phyloP scores from a whole-genome alignment of 2,329 filamentous ascomycete genomes.

The Colletotrichum tropicicola region DNA sequence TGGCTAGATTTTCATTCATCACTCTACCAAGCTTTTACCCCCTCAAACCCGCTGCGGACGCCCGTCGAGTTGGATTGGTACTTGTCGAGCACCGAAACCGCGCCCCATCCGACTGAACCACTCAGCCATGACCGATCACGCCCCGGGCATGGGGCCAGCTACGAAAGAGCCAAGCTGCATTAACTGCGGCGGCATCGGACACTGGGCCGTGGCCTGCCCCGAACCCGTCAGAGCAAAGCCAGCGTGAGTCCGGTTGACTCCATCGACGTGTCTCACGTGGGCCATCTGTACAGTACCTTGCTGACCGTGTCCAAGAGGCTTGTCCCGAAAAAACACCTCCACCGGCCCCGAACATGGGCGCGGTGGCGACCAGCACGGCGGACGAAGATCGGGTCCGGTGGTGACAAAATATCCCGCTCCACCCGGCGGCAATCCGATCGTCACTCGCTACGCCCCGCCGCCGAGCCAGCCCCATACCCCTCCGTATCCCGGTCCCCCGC shows the following conservation, averaged over 20 bases:
- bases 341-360: constrained; percentile 7
- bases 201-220: constrained; percentile 29
- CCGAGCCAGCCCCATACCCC: constrained; percentile 23
- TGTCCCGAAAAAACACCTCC: constrained; percentile 19
- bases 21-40: too few relatives aligned
- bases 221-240: constrained; percentile 28
- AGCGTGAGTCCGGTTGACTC: constrained; percentile 18
- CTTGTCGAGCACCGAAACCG: neutral
- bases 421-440: constrained; percentile 20
- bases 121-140: constrained; percentile 19
- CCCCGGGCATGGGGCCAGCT: constrained; percentile 19
- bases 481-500: constrained; percentile 27
- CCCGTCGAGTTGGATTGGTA: neutral
- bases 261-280: neutral
- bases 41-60: neutral
- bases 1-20: too few relatives aligned
- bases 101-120: neutral
- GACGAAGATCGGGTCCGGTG: constrained; percentile 20
- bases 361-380: constrained; percentile 16
- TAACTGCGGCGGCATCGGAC: constrained; percentile 28
- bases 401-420: constrained; percentile 29
- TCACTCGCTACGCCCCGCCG: constrained; percentile 30
- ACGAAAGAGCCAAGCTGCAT: constrained; percentile 29
- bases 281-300: neutral
- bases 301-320: neutral